Conservation (phyloP, 225 moss, liverwort and hornwort genomes). For the Sphagnum tenellum region DNA sequence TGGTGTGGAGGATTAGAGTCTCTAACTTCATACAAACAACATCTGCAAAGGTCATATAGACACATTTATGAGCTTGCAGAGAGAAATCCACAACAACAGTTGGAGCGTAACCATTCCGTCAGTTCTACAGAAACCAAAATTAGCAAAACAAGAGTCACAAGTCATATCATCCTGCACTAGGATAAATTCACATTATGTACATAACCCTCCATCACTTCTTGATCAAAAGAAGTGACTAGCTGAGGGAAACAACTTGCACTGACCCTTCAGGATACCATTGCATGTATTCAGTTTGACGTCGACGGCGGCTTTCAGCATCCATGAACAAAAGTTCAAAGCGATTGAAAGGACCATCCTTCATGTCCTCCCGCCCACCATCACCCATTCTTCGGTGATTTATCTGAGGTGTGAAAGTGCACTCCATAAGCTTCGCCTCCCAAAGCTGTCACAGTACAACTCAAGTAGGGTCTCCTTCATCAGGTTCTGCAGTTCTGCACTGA, state of each 20-base stretch:
- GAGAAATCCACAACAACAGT: too few relatives aligned
- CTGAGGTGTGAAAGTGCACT: conserved; percentile 95
- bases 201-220: too few relatives aligned
- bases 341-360: conserved; percentile 31
- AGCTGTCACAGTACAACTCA: conserved; percentile 23
- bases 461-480: background rate
- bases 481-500: background rate
- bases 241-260: conserved; percentile 13
- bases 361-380: conserved; percentile 20
- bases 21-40: too few relatives aligned
- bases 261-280: conserved; percentile 97
- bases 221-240: background rate
- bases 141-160: too few relatives aligned
- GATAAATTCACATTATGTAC: too few relatives aligned
- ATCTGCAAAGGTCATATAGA: too few relatives aligned
- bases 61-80: too few relatives aligned
- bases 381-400: conserved; percentile 50
- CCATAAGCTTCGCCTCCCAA: conserved; percentile 89
- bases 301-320: conserved; percentile 77
- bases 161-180: too few relatives aligned
- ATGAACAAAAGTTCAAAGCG: conserved; percentile 91
- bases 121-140: too few relatives aligned
- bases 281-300: conserved; percentile 74
- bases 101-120: too few relatives aligned
- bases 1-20: too few relatives aligned